phyloP scores from a whole-genome alignment of 345 rosid genomes.

The Eucalyptus lansdowneana region DNA sequence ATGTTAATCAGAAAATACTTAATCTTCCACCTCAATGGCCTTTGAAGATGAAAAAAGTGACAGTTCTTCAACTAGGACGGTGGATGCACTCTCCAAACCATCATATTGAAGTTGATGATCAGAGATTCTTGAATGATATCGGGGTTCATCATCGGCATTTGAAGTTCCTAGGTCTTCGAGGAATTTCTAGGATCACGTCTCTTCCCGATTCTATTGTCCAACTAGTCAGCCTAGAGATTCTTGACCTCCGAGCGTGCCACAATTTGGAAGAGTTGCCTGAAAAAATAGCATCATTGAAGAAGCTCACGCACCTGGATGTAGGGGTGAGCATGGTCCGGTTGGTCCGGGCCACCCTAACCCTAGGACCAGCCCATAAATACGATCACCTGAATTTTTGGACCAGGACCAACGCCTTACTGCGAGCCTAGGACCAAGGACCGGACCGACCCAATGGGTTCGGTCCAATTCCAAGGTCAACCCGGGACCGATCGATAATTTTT shows the following conservation, averaged over 20 bases:
- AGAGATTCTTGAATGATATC: constrained; percentile 3
- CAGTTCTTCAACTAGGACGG: constrained; percentile 19
- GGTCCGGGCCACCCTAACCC: no score
- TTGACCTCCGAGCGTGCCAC: constrained; percentile 25
- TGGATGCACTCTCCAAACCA: constrained; percentile 2
- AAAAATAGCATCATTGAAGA: neutral
- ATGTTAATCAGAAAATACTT: neutral
- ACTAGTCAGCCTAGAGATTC: constrained; percentile 5
- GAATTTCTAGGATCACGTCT: constrained; percentile 13
- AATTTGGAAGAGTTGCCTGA: constrained; percentile 21
- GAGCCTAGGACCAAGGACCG: no score
- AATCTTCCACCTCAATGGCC: neutral
- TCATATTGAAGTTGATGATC: constrained; percentile 22
- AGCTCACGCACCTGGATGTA: constrained; percentile 14
- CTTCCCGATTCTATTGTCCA: constrained; percentile 3
- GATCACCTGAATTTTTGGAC: no score
- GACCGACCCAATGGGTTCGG: no score
- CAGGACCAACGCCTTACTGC: no score
- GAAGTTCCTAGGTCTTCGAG: constrained; percentile 25
- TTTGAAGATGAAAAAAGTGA: neutral
- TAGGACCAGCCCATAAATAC: no score
- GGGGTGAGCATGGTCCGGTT: no score
- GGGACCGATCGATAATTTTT: no score
- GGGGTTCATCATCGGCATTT: neutral
- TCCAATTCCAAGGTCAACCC: no score